A percentile compares a stretch with the other conserved stretches of the same genome.
Evolutionary conservation across 805 yeast species (phyloP).

Genomic region (Ogataea paradorogensis): DNA sequence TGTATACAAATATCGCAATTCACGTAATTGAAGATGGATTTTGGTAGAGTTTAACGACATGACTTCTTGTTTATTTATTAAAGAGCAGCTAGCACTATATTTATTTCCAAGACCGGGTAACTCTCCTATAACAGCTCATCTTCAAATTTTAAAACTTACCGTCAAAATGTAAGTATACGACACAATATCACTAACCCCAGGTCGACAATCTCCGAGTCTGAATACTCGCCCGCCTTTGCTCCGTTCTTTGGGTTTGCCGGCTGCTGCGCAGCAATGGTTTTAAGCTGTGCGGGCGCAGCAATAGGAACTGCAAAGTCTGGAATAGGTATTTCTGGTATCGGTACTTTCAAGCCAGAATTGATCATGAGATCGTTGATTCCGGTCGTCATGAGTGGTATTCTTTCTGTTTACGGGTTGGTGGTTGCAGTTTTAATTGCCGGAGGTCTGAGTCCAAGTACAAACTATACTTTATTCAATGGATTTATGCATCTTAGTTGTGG

Average conservation of each 20-base stretch:
- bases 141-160: conserved; percentile 2
- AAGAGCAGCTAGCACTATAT: not conserved
- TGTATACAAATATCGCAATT: conserved; percentile 47
- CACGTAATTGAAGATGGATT: conserved; percentile 50
- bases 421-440: conserved; percentile 96
- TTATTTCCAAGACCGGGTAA: conserved; percentile 6
- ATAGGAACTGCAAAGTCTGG: conserved; percentile 98
- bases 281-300: conserved; percentile 97
- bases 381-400: conserved; percentile 96
- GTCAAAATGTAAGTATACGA: conserved; percentile 9
- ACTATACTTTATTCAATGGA: conserved; percentile 90
- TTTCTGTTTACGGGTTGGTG: conserved; percentile 94
- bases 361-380: conserved; percentile 96
- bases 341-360: conserved; percentile 94
- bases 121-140: conserved; percentile 4
- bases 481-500: conserved; percentile 98
- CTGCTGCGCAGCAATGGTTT: conserved; percentile 87
- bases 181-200: conserved; percentile 12
- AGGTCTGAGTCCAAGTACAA: conserved; percentile 71
- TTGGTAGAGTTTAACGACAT: conserved; percentile 29
- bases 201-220: conserved; percentile 36
- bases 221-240: conserved; percentile 86
- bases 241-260: conserved; percentile 98
- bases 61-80: conserved; percentile 21
- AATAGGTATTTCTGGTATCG: conserved; percentile 96